These are phyloP conservation scores for Kwoniella newhampshirensis DNA, from an alignment of 768 basidiomycete genomes.

Conservation along the genomic window DNA sequence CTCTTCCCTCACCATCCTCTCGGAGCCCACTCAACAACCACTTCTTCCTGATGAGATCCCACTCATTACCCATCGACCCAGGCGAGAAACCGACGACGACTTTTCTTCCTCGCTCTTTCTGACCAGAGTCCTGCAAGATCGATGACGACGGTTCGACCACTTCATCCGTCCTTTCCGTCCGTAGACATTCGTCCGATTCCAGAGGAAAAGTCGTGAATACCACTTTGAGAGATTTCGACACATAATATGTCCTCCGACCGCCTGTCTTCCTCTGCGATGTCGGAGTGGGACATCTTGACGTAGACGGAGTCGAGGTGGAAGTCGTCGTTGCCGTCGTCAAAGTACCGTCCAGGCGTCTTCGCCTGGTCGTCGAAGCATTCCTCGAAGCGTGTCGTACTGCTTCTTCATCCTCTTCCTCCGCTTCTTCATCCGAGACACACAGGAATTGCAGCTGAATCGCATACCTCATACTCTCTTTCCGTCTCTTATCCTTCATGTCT, in stretches of 20 bases:
- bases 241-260: conserved; percentile 39
- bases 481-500: neutral
- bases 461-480: conserved; percentile 36
- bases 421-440: conserved; percentile 17
- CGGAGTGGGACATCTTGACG: neutral
- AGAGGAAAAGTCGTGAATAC: conserved; percentile 43
- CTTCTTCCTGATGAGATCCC: conserved; percentile 28
- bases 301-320: neutral
- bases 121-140: neutral
- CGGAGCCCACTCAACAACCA: conserved; percentile 25
- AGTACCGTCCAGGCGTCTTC: too few species aligned
- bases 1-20: neutral
- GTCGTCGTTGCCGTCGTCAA: too few species aligned
- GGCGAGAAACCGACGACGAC: conserved; percentile 27
- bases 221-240: conserved; percentile 44
- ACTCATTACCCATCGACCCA: conserved; percentile 26
- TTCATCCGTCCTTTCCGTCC: conserved; percentile 40
- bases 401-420: neutral
- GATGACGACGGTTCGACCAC: conserved; percentile 22
- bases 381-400: too few species aligned
- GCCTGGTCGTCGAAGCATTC: too few species aligned
- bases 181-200: conserved; percentile 18
- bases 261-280: neutral
- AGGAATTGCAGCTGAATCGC: conserved; percentile 50
- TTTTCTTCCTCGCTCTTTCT: neutral